Evolutionary conservation across 2,329 filamentous ascomycete genomes (phyloP).

Genomic region (Aspergillus neotritici): DNA sequence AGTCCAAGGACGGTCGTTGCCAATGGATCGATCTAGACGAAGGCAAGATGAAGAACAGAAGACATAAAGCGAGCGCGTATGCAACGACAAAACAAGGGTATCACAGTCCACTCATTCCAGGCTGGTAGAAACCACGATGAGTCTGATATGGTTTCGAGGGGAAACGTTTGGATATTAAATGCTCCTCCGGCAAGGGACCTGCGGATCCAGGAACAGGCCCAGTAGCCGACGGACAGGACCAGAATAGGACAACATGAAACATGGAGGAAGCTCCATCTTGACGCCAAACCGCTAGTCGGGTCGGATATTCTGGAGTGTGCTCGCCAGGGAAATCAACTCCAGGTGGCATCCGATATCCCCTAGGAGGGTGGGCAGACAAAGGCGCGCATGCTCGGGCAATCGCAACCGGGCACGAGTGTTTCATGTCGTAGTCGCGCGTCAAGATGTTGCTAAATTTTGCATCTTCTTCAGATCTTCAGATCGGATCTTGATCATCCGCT

Average conservation of each 20-base stretch:
- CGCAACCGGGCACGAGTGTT: conserved; percentile 23
- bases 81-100: conserved; percentile 13
- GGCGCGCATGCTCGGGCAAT: conserved; percentile 20
- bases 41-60: conserved; percentile 15
- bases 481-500: conserved; percentile 11
- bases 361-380: conserved; percentile 19
- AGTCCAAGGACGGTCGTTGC: conserved; percentile 11
- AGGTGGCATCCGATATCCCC: conserved; percentile 6
- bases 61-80: conserved; percentile 11
- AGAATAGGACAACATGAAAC: conserved; percentile 37
- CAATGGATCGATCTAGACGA: conserved; percentile 11
- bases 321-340: conserved; percentile 9
- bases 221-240: conserved; percentile 20
- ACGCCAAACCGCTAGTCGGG: conserved; percentile 24
- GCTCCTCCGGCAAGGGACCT: conserved; percentile 17
- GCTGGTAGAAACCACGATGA: conserved; percentile 11
- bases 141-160: conserved; percentile 18
- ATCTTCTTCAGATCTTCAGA: conserved; percentile 27
- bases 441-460: conserved; percentile 40
- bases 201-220: conserved; percentile 22
- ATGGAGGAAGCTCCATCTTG: conserved; percentile 31
- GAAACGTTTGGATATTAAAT: conserved; percentile 39
- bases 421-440: conserved; percentile 36
- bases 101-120: conserved; percentile 18
- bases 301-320: conserved; percentile 24